Conservation (phyloP, 192 early-diverging fungal species). For the Backusella macrospora region DNA sequence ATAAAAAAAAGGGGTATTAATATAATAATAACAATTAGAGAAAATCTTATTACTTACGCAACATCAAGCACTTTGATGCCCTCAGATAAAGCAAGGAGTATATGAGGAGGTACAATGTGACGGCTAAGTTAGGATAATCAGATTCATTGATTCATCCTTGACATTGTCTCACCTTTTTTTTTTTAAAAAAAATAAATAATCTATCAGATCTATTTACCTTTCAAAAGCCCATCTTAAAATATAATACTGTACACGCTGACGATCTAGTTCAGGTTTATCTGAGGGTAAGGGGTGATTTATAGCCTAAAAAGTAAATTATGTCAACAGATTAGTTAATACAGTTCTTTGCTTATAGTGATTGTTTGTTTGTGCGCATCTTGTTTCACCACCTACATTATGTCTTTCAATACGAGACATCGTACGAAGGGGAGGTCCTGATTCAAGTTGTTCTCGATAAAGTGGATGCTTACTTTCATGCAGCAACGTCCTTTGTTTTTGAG, state of each 20-base stretch:
- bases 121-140: neutral
- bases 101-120: conserved; percentile 23
- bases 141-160: neutral
- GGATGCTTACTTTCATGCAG: neutral
- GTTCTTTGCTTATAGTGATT: neutral
- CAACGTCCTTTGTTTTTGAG: neutral
- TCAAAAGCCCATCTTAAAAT: conserved; percentile 39
- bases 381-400: neutral
- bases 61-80: conserved; percentile 31
- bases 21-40: neutral
- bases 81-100: conserved; percentile 7
- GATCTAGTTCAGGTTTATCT: conserved; percentile 33
- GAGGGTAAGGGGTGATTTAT: conserved; percentile 21
- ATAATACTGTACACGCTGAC: conserved; percentile 33
- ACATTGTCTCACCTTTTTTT: neutral
- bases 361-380: neutral
- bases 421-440: neutral
- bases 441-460: neutral
- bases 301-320: neutral
- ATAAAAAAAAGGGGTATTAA: neutral
- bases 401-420: neutral
- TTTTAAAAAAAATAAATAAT: neutral
- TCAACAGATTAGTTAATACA: neutral
- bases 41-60: conserved; percentile 17
- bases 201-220: conserved; percentile 23